Base-by-base conservation (phyloP, 2,329 filamentous ascomycete genomes). In the Plectosphaerella cucumerina region DNA sequence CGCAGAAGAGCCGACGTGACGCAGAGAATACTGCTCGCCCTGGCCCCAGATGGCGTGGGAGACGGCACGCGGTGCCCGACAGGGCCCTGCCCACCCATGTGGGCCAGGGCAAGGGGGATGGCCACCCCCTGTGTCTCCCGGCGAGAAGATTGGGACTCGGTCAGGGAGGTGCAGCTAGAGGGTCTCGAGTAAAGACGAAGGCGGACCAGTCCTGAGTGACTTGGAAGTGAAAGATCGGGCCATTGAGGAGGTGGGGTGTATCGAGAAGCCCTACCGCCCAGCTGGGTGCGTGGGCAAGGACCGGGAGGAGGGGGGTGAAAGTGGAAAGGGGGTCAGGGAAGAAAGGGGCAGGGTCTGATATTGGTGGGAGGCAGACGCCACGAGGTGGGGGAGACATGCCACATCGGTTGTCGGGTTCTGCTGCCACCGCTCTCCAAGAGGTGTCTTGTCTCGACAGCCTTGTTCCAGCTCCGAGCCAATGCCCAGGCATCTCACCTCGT, bases 21-120 rank as follows among this genome's bases (percentile, higher is more conserved):
- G 53, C 52, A 55, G 49, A 46, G 8, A n/a, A 44, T 39, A 48
- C 48, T 39, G 48, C 34, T 45, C 34, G 22, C 47, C 52, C 46
- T 41, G 26, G 26, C 26, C 39, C 8, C 5, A 14, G 35, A 15
- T 37, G 14, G 35, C 6, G 39, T 42, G 39, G 18, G 17, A 18
- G n/a, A 42, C 39, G n/a, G 26, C 39, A 42, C 17, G 17, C 39
- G n/a, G 5, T 42, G n/a, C 17, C 10, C n/a, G 17, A 20, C 39
- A 18, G 39, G 39, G 17, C n/a, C 18, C 39, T 42, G 10, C 39
- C 18, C 26, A 31, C 9, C 26, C 39, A 18, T 42, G n/a, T 20
- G 17, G 39, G 17, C 39, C 18, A 18, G 39, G 35, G n/a, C 35
- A 37, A 37, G 35, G 35, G 35, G 35, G 14, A 37, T 37, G 35